Conservation (phyloP, 371 early-diverging fungal species). For the Apophysomyces trapeziformis region DNA sequence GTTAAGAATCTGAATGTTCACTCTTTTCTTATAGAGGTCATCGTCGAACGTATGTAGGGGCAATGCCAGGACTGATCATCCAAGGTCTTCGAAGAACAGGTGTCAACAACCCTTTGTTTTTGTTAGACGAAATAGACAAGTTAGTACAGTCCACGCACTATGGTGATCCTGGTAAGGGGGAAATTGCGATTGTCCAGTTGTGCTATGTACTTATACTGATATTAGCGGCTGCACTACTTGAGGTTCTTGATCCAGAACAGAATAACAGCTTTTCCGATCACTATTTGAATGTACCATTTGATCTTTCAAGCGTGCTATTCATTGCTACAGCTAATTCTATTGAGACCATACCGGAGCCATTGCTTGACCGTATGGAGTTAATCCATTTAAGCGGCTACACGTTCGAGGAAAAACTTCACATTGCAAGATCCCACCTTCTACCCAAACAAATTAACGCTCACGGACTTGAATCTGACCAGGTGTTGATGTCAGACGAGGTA, state of each 20-base stretch:
- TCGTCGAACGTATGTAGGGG: slow-evolving; percentile 86
- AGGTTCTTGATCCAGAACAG: slow-evolving; percentile 90
- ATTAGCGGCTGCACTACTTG: slow-evolving; percentile 76
- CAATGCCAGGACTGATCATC: slow-evolving; percentile 83
- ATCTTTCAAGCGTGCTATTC: slow-evolving; percentile 80
- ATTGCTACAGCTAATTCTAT: slow-evolving; percentile 88
- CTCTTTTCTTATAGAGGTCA: slow-evolving; percentile 66
- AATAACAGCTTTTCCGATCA: slow-evolving; percentile 80
- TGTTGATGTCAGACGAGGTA: slow-evolving; percentile 53
- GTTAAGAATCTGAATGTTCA: neutral
- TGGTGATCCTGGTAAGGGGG: slow-evolving; percentile 71
- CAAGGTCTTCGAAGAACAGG: slow-evolving; percentile 73
- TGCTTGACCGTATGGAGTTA: slow-evolving; percentile 89
- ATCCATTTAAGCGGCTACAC: slow-evolving; percentile 87
- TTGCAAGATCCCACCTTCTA: slow-evolving; percentile 50
- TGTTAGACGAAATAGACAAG: slow-evolving; percentile 89
- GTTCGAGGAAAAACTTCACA: slow-evolving; percentile 75
- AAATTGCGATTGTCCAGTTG: neutral
- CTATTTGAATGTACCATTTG: slow-evolving; percentile 81
- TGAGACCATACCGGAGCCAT: slow-evolving; percentile 78
- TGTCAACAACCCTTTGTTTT: slow-evolving; percentile 79
- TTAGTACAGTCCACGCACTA: slow-evolving; percentile 63
- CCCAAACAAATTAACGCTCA: slow-evolving; percentile 74
- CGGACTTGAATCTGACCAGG: slow-evolving; percentile 57
- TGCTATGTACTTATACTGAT: neutral